These are phyloP conservation scores for Botrytis pseudocinerea DNA, from an alignment of 2,329 filamentous ascomycete genomes.

Conservation along the genomic window DNA sequence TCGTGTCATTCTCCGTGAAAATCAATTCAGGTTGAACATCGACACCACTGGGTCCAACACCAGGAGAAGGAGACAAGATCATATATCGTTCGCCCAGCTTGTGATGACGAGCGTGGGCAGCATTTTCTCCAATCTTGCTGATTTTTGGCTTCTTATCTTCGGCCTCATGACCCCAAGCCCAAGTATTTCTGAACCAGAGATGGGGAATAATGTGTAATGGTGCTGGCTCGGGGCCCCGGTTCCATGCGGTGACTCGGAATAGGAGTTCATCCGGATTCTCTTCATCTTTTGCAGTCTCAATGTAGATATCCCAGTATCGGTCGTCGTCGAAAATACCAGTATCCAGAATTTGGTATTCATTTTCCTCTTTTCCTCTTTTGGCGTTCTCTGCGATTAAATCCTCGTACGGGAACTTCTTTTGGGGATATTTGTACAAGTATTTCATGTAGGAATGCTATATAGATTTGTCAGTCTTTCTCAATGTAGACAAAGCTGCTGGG, in stretches of 20 bases:
- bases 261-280: conserved; percentile 88
- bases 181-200: conserved; percentile 96
- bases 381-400: conserved; percentile 84
- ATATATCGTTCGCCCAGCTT: conserved; percentile 81
- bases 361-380: conserved; percentile 70
- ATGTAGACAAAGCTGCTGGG: not conserved
- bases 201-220: conserved; percentile 93
- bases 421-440: conserved; percentile 95
- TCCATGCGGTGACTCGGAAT: conserved; percentile 95
- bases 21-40: conserved; percentile 84
- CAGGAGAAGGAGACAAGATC: conserved; percentile 85
- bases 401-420: conserved; percentile 88
- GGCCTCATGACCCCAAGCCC: conserved; percentile 86
- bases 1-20: conserved; percentile 96
- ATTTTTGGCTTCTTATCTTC: conserved; percentile 79
- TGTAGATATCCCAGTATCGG: conserved; percentile 95
- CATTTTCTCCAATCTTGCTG: conserved; percentile 61
- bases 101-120: conserved; percentile 75
- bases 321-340: conserved; percentile 86
- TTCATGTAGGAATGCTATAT: conserved; percentile 96
- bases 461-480: conserved; percentile 27
- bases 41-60: conserved; percentile 72
- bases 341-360: conserved; percentile 89
- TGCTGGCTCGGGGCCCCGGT: conserved; percentile 85
- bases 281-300: conserved; percentile 93